Conservation (phyloP, 768 basidiomycete species). For the Lanmaoa rubissima region DNA sequence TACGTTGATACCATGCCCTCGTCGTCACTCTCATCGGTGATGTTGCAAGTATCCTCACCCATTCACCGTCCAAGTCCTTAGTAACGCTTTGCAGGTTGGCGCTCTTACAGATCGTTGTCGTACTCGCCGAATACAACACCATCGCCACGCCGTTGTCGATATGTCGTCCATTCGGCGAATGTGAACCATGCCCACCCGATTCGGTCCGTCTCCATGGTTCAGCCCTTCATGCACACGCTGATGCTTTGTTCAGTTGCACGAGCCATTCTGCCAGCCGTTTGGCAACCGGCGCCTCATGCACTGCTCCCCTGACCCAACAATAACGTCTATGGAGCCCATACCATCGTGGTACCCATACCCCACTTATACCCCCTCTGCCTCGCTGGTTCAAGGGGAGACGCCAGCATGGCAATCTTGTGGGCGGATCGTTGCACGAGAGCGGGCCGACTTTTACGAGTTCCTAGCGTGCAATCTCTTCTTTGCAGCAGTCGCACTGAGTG, state of each 20-base stretch:
- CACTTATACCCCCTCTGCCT: constrained; percentile 11
- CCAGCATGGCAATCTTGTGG: constrained; percentile 95
- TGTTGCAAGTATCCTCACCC: constrained; percentile 6
- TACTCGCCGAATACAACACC: neutral
- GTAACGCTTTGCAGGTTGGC: constrained; percentile 12
- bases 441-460: constrained; percentile 89
- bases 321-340: constrained; percentile 20
- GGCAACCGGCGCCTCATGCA: constrained; percentile 90
- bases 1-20: constrained; percentile 12
- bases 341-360: constrained; percentile 15
- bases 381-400: constrained; percentile 46
- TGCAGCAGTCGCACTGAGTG: constrained; percentile 57
- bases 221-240: constrained; percentile 4
- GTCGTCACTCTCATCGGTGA: neutral
- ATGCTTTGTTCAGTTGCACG: constrained; percentile 53
- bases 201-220: constrained; percentile 42
- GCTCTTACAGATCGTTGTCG: constrained; percentile 10
- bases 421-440: constrained; percentile 74
- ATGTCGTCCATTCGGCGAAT: constrained; percentile 58
- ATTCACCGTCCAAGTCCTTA: neutral
- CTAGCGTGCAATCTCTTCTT: constrained; percentile 80
- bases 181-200: constrained; percentile 63
- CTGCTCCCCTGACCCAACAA: constrained; percentile 47
- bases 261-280: constrained; percentile 95
- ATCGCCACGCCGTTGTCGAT: constrained; percentile 12